Percentiles rank a stretch among this genome's conserved stretches.
These are phyloP conservation scores for Phytophthora foliorum DNA, from an alignment of 352 stramenopile species.

Conservation along the genomic window DNA sequence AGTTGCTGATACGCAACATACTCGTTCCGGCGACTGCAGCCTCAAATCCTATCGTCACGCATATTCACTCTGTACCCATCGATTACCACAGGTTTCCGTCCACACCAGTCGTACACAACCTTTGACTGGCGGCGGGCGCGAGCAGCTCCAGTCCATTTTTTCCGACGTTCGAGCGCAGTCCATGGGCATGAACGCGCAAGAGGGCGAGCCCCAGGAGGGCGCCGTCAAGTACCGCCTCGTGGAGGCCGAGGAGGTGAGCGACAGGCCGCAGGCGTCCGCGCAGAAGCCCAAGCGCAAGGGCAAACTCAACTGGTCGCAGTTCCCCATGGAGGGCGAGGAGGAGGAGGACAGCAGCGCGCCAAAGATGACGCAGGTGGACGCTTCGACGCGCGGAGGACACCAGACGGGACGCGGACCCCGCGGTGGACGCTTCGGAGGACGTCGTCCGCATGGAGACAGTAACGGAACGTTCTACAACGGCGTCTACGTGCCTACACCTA, in stretches of 20 bases:
- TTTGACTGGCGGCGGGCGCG: too few relatives aligned
- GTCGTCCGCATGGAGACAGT: constrained; percentile 54
- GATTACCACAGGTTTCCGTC: too few relatives aligned
- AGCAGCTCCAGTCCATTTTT: not conserved
- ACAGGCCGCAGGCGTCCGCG: constrained; percentile 34
- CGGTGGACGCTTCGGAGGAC: constrained; percentile 48
- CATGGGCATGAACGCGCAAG: constrained; percentile 41
- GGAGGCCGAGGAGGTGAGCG: constrained; percentile 81
- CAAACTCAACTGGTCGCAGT: constrained; percentile 84
- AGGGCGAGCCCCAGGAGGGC: constrained; percentile 29
- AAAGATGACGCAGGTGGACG: not conserved
- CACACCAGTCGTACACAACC: too few relatives aligned
- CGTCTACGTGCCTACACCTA: constrained; percentile 81
- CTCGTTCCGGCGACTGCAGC: too few relatives aligned
- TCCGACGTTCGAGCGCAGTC: not conserved
- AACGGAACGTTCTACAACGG: constrained; percentile 82
- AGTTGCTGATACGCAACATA: too few relatives aligned
- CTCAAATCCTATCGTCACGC: too few relatives aligned
- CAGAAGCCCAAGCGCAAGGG: constrained; percentile 62
- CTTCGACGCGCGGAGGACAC: constrained; percentile 15
- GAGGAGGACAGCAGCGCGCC: not conserved
- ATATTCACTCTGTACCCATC: too few relatives aligned
- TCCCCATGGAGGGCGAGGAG: constrained; percentile 59
- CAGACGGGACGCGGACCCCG: constrained; percentile 18
- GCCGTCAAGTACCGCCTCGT: constrained; percentile 87